Percentiles rank a stretch among this genome's conserved stretches.
phyloP scores from a whole-genome alignment of 106 monocot genomes.

The Apostasia shenzhenica region DNA sequence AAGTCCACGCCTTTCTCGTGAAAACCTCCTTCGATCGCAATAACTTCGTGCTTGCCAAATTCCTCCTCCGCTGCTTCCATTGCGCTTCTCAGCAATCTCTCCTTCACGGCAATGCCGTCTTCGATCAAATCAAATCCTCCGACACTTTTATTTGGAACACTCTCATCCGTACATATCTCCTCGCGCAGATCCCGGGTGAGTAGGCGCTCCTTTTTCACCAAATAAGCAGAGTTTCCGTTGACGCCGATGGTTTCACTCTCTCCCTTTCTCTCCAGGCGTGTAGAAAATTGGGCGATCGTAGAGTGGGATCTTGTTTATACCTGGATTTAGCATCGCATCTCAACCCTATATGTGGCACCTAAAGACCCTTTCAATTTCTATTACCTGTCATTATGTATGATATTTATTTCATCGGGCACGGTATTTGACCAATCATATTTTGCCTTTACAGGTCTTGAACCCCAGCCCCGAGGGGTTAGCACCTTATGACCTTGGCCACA shows the following conservation, averaged over 20 bases:
- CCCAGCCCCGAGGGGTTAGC: too few relatives aligned
- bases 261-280: slow-evolving; percentile 43
- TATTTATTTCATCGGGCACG: too few relatives aligned
- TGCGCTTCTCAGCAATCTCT: not conserved
- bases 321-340: slow-evolving; percentile 6
- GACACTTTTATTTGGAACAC: slow-evolving; percentile 36
- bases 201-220: slow-evolving; percentile 11
- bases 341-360: too few relatives aligned
- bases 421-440: too few relatives aligned
- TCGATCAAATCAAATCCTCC: slow-evolving; percentile 15
- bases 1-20: slow-evolving; percentile 7
- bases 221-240: slow-evolving; percentile 13
- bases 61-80: slow-evolving; percentile 3
- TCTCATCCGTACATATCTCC: slow-evolving; percentile 26
- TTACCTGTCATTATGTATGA: too few relatives aligned
- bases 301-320: too few relatives aligned
- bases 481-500: too few relatives aligned
- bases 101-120: slow-evolving; percentile 17
- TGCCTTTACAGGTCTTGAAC: too few relatives aligned
- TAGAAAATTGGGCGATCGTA: slow-evolving; percentile 1
- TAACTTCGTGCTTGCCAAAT: slow-evolving; percentile 3
- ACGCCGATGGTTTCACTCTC: slow-evolving; percentile 37
- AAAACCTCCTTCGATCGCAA: slow-evolving; percentile 4
- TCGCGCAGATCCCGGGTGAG: slow-evolving; percentile 1
- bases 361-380: too few relatives aligned